These are phyloP conservation scores for Sordariomycetes sp. DNA, from an alignment of 2,329 filamentous ascomycete genomes.

Conservation along the genomic window DNA sequence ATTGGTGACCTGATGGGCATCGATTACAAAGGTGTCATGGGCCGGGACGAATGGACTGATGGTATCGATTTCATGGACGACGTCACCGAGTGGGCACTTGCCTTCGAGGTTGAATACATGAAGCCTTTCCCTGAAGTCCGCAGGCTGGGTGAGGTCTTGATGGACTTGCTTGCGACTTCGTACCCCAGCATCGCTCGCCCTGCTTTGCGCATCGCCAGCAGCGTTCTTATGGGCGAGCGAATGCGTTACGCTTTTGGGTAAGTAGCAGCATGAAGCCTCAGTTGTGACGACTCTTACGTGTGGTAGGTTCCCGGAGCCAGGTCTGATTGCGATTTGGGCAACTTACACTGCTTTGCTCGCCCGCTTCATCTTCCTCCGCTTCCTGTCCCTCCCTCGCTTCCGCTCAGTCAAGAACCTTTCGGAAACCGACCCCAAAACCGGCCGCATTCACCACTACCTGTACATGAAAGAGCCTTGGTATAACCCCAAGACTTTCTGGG, in stretches of 20 bases:
- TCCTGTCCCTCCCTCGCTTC: slow-evolving; percentile 51
- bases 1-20: slow-evolving; percentile 65
- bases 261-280: slow-evolving; percentile 11
- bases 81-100: slow-evolving; percentile 34
- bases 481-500: slow-evolving; percentile 47
- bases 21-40: slow-evolving; percentile 30
- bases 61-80: slow-evolving; percentile 43
- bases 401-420: slow-evolving; percentile 26
- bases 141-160: slow-evolving; percentile 47
- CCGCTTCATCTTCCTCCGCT: slow-evolving; percentile 46
- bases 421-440: slow-evolving; percentile 41
- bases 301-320: slow-evolving; percentile 33
- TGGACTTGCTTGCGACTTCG: slow-evolving; percentile 48
- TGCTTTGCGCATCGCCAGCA: slow-evolving; percentile 39
- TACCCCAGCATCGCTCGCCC: slow-evolving; percentile 36
- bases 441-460: slow-evolving; percentile 35
- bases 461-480: slow-evolving; percentile 61
- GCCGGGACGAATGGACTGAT: slow-evolving; percentile 31
- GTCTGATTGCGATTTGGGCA: slow-evolving; percentile 21
- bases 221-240: slow-evolving; percentile 54
- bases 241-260: slow-evolving; percentile 58
- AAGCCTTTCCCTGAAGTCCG: slow-evolving; percentile 39
- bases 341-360: slow-evolving; percentile 37
- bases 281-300: neutral
- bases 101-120: slow-evolving; percentile 53